These are phyloP conservation scores for Backusella mclennaniae DNA, from an alignment of 192 early-diverging fungal genomes.

Conservation along the genomic window DNA sequence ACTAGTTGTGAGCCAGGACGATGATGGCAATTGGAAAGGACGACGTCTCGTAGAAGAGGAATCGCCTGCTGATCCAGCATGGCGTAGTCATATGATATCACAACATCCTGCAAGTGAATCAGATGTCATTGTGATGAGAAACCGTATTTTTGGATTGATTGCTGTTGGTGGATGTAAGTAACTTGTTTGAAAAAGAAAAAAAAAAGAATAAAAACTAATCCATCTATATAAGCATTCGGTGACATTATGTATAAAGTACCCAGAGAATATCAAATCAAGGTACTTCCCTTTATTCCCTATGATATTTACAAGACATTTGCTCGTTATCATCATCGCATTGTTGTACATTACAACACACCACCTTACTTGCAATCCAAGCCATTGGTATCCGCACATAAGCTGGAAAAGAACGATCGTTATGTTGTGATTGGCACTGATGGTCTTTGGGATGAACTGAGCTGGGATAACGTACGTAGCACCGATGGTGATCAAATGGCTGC, in stretches of 20 bases:
- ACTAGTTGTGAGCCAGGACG: constrained; percentile 68
- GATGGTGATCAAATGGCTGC: constrained; percentile 60
- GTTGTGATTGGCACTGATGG: constrained; percentile 84
- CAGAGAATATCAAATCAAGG: constrained; percentile 47
- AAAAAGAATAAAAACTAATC: too few species aligned
- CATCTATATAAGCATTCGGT: constrained; percentile 60
- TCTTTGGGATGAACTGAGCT: constrained; percentile 74
- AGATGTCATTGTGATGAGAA: constrained; percentile 12
- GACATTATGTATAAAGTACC: constrained; percentile 54
- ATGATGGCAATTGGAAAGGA: constrained; percentile 55
- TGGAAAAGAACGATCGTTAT: constrained; percentile 62
- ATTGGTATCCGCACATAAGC: constrained; percentile 57
- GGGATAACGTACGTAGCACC: constrained; percentile 54
- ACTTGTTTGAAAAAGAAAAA: not conserved
- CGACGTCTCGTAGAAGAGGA: constrained; percentile 63
- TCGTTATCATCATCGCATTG: constrained; percentile 36
- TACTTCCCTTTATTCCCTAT: constrained; percentile 42
- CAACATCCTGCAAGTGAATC: constrained; percentile 29
- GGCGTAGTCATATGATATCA: constrained; percentile 42
- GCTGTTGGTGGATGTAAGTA: constrained; percentile 35
- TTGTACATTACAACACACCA: constrained; percentile 53
- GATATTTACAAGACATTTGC: constrained; percentile 36
- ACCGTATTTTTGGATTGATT: constrained; percentile 26
- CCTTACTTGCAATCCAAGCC: constrained; percentile 80
- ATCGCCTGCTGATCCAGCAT: constrained; percentile 31